A percentile compares a stretch with the other conserved stretches of the same genome.
Evolutionary conservation across 2,329 filamentous ascomycete genomes (phyloP).

Genomic region (Penicillium glabrum): DNA sequence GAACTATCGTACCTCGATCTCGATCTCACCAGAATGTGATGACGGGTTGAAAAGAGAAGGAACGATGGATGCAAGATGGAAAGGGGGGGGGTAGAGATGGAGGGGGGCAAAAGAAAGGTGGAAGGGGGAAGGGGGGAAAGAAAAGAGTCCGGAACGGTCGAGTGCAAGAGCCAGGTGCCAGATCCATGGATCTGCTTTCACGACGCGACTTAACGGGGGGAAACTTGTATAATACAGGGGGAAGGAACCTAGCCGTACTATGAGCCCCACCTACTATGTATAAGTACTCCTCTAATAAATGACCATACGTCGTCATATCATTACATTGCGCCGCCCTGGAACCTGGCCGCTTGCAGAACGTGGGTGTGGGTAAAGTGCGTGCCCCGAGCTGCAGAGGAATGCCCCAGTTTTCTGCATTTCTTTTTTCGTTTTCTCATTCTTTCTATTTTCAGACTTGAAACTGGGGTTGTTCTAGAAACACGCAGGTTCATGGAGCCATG

Average conservation of each 20-base stretch:
- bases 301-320: constrained; percentile 16
- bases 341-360: constrained; percentile 26
- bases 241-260: not conserved
- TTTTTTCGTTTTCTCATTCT: not conserved
- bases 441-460: not conserved
- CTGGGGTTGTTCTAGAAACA: constrained; percentile 2
- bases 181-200: constrained; percentile 29
- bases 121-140: constrained; percentile 20
- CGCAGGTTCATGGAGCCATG: constrained; percentile 2
- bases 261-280: not conserved
- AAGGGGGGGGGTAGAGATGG: constrained; percentile 20
- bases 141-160: constrained; percentile 27
- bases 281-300: constrained; percentile 21
- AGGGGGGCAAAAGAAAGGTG: constrained; percentile 19
- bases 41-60: constrained; percentile 11
- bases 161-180: constrained; percentile 25
- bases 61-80: constrained; percentile 16
- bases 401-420: constrained; percentile 9
- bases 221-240: constrained; percentile 12
- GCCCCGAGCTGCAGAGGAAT: constrained; percentile 20
- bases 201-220: constrained; percentile 22
- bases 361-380: constrained; percentile 23
- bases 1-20: not conserved
- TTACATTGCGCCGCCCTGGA: constrained; percentile 15
- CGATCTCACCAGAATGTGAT: constrained; percentile 1